Base-by-base conservation (phyloP, 306 rosid species). In the Gynostemma pentaphyllum region DNA sequence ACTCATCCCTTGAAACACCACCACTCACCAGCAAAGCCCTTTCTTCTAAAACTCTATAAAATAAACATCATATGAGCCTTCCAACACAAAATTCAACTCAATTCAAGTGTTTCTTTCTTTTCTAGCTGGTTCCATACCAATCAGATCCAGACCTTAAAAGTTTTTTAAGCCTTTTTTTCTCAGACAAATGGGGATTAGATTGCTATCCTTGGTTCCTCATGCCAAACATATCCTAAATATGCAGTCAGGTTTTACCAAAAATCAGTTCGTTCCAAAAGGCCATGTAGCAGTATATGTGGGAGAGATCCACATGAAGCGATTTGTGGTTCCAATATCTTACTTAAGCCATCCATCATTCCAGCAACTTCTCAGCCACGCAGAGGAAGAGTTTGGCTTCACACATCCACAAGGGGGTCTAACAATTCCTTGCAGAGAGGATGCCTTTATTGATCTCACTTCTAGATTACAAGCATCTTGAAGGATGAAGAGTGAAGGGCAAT, bases 371-470 rank as follows among this genome's bases (percentile, higher is more conserved):
- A 9, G 28, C 24, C 57, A 54, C 45, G 74, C 76, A 0, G 78
- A 77, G 76, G 74, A 77, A 62, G 80, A 81, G 67, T 81, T 77
- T 24, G 86, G 82, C 1, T 77, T 72, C 66, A 19, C 47, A 62
- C 78, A 77, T 65, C 82, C 76, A 8, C 75, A 53, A 70, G 82
- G 80, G 21, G 85, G 82, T 39, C 78, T 81, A 21, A 75, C 70
- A 21, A 81, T 78, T 52, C 83, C 83, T 5, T 78, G 79, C 79
- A 50, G 45, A 10, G 73, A 78, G 72, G 75, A 81, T 18, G 26
- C 55, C 15, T 81, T 81, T 11, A 23, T 46, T 11, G 42, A 70
- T 47, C 66, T 75, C 71, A 67, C 75, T 44, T 72, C 79, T 62
- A 26, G 26, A 32, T 26, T 77, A 41, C 23, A 57, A 7, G 24